These are phyloP conservation scores for Sanghuangporus sanghuang DNA, from an alignment of 1,284 basidiomycete genomes.

Conservation along the genomic window DNA sequence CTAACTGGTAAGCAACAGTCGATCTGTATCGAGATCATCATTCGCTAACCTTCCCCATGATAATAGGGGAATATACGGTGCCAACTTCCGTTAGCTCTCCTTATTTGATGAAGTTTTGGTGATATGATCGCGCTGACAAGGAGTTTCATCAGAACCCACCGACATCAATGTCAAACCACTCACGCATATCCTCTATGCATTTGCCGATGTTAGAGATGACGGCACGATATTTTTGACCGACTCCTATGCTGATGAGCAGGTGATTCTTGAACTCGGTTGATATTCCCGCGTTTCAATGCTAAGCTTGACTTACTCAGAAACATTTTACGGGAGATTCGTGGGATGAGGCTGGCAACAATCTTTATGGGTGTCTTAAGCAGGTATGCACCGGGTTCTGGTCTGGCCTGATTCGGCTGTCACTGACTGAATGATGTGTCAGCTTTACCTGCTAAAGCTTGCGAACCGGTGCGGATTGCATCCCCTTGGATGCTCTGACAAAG, in stretches of 20 bases:
- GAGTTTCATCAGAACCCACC: slow-evolving; percentile 45
- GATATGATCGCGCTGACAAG: slow-evolving; percentile 9
- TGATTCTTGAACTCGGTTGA: slow-evolving; percentile 26
- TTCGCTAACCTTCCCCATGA: slow-evolving; percentile 18
- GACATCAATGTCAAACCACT: slow-evolving; percentile 50
- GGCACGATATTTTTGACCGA: slow-evolving; percentile 74
- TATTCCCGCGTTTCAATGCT: neutral
- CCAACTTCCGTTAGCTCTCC: slow-evolving; percentile 60
- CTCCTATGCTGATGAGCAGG: slow-evolving; percentile 78
- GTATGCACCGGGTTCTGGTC: slow-evolving; percentile 29
- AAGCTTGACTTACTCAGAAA: slow-evolving; percentile 40
- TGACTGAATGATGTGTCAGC: slow-evolving; percentile 22
- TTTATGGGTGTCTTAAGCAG: slow-evolving; percentile 88
- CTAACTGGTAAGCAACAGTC: slow-evolving; percentile 44
- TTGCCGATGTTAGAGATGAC: slow-evolving; percentile 72
- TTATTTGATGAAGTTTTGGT: neutral
- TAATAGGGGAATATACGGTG: slow-evolving; percentile 73
- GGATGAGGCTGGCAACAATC: slow-evolving; percentile 62
- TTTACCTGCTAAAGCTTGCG: slow-evolving; percentile 65
- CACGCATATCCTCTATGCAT: slow-evolving; percentile 80
- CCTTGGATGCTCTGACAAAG: neutral
- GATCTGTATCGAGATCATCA: slow-evolving; percentile 4
- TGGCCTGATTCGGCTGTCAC: neutral
- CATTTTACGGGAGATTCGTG: slow-evolving; percentile 60
- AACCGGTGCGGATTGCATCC: slow-evolving; percentile 38